phyloP scores from a whole-genome alignment of 208 protist species.

The Endotrypanum monterogeii region DNA sequence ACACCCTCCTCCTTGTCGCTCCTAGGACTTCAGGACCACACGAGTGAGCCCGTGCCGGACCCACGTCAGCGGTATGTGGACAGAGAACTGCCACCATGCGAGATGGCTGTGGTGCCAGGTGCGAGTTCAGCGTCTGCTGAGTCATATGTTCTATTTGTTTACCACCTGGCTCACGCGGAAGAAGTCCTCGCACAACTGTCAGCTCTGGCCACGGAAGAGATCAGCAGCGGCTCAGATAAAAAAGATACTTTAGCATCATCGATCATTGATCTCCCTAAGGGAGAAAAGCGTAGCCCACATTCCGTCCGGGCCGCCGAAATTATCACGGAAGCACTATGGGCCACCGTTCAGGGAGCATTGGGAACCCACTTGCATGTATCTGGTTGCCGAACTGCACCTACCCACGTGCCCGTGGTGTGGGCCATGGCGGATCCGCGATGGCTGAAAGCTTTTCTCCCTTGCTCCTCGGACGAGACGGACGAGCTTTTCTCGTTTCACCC shows the following conservation, averaged over 20 bases:
- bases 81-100: constrained; percentile 28
- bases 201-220: neutral
- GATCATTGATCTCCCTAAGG: neutral
- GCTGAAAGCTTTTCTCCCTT: constrained; percentile 30
- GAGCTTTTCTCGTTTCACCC: neutral
- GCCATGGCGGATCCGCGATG: constrained; percentile 37
- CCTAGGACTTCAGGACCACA: neutral
- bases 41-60: constrained; percentile 9
- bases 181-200: constrained; percentile 28
- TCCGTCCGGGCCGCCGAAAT: constrained; percentile 11
- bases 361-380: constrained; percentile 11
- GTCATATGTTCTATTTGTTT: constrained; percentile 41
- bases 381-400: constrained; percentile 2
- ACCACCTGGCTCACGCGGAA: constrained; percentile 41
- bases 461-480: neutral
- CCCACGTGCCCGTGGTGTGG: constrained; percentile 53
- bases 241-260: neutral
- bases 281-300: constrained; percentile 3
- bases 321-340: constrained; percentile 33
- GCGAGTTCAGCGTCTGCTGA: neutral
- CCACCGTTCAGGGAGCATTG: constrained; percentile 21
- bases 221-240: constrained; percentile 6
- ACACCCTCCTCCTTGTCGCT: neutral
- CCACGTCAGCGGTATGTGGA: constrained; percentile 21
- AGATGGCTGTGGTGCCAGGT: constrained; percentile 22